Evolutionary conservation across 2,329 filamentous ascomycete species (phyloP), one percentile per base, ranked within the genome.

Genomic region (Ceratocystis cubensis): DNA sequence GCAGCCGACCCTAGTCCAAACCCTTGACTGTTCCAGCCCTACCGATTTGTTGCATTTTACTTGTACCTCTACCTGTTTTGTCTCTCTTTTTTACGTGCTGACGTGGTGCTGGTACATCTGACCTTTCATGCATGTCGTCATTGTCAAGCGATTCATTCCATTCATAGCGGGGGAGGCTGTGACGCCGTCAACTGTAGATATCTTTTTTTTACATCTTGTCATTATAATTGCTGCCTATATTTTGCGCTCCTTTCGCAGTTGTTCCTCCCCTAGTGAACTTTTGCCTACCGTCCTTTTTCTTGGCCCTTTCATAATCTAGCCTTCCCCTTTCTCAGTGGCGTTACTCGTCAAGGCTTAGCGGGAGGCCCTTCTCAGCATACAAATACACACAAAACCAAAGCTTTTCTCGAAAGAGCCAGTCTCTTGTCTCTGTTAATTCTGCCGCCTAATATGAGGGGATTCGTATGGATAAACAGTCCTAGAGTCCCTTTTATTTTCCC

Each of bases 361-460:
- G 66, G 66, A 68, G 66, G 59, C 66, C 65, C 25, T 61, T 22
- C 37, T 15, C 10, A 5, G 37, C 37, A 41, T 41, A 41, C 37
- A 41, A 41, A 41, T 41, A 41, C 28, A 46, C 63, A 45, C 22
- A 22, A 22, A 22, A 22, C 59, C 50, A 17, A 30, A 25, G 30
- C 37, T 56, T 59, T 50, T 15, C 61, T 63, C 44, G 30, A 48
- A 33, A 37, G 56, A 37, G 62, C 20, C 59, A 50, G 33, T 44
- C 20, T 61, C 48, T 59, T 61, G 33, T 44, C 20, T 61, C 56
- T 48, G 30, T 61, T 50, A 46, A 65, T 66, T 61, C 65, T 67
- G 65, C 63, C 53, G 63, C 64, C 67, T 64, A 61, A 17, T 45
- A 65, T 28, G 37, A 62, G 44, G 28, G 17, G 25, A 22, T 22